Evolutionary conservation across 1,139 yeast genomes (phyloP).

Genomic region (Blastobotrys raffinosifermentans): DNA sequence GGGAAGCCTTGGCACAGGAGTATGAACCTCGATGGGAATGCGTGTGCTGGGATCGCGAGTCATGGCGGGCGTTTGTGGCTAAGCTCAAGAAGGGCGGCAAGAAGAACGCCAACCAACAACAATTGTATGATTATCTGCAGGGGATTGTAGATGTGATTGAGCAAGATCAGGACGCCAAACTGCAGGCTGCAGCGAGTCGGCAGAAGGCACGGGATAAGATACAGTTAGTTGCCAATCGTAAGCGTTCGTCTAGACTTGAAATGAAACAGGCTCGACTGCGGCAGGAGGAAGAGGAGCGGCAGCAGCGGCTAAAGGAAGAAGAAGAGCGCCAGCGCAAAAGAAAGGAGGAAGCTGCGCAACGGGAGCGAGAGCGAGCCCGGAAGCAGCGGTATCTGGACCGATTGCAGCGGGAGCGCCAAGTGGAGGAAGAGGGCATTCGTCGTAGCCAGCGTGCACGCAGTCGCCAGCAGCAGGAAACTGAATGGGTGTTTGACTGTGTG

Average conservation of each 20-base stretch:
- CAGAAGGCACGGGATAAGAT: conserved; percentile 22
- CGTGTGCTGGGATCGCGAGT: conserved; percentile 29
- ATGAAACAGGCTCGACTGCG: conserved; percentile 20
- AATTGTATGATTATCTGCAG: conserved; percentile 20
- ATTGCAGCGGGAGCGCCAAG: conserved; percentile 9
- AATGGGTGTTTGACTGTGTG: conserved; percentile 39
- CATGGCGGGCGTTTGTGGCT: conserved; percentile 28
- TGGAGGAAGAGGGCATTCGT: conserved; percentile 5
- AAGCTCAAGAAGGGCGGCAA: conserved; percentile 16
- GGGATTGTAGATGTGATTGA: conserved; percentile 29
- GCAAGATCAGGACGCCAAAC: conserved; percentile 25
- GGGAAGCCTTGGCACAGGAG: conserved; percentile 23
- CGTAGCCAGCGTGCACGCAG: conserved; percentile 6
- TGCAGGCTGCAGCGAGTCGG: conserved; percentile 21
- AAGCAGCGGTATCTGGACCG: conserved; percentile 12
- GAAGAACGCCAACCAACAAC: conserved; percentile 13
- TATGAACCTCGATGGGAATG: conserved; percentile 30
- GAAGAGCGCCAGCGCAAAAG: conserved; percentile 12
- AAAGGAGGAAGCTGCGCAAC: conserved; percentile 6
- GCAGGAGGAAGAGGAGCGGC: conserved; percentile 19
- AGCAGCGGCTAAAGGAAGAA: conserved; percentile 14
- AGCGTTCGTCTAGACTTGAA: conserved; percentile 29
- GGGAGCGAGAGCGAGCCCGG: conserved; percentile 8
- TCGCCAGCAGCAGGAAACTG: conserved; percentile 7
- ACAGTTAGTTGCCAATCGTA: conserved; percentile 25